Conservation (phyloP, 148 eudicot genomes). For the Gaultheria prostrata region DNA sequence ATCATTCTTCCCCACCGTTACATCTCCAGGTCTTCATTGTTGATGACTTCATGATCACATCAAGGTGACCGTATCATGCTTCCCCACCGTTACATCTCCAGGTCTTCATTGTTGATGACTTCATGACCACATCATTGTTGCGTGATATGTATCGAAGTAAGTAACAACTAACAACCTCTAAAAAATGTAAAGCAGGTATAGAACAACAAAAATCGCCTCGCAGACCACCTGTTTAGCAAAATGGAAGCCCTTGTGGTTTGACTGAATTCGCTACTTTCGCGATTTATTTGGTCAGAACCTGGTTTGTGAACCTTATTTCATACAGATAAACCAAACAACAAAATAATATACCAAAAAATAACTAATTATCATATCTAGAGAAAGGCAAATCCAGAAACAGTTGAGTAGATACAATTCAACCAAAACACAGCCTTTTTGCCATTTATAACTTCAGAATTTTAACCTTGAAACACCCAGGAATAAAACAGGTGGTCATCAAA, state of each 20-base stretch:
- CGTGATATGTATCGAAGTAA: not conserved
- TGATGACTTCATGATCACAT: too few relatives aligned
- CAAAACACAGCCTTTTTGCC: not conserved
- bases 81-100: not conserved
- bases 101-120: not conserved
- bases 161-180: not conserved
- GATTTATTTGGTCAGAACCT: not conserved
- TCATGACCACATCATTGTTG: not conserved
- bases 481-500: not conserved
- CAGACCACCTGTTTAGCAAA: not conserved
- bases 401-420: not conserved
- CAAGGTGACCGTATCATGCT: not conserved
- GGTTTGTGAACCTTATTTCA: not conserved
- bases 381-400: not conserved
- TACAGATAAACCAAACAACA: not conserved
- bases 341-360: not conserved
- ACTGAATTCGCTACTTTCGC: not conserved
- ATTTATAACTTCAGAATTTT: not conserved
- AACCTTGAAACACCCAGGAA: not conserved
- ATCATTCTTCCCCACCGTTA: not conserved
- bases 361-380: not conserved
- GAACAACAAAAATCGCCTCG: not conserved
- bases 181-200: not conserved
- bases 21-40: too few relatives aligned
- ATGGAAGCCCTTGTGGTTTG: not conserved